phyloP scores from a whole-genome alignment of 2,329 filamentous ascomycete species.

The Beauveria sp. region DNA sequence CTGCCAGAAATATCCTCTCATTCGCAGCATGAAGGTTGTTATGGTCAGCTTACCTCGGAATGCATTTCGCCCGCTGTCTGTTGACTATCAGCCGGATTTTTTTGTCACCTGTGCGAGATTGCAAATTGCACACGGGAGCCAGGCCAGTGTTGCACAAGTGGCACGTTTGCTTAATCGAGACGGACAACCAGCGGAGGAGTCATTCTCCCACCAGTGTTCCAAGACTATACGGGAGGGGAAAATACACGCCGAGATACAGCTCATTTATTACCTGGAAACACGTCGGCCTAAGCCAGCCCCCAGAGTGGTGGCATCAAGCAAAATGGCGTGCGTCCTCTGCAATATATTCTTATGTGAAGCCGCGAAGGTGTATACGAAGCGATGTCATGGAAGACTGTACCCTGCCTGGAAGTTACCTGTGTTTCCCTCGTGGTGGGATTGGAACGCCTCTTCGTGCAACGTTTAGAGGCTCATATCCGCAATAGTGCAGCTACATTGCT shows the following conservation, averaged over 20 bases:
- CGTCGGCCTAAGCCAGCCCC: slow-evolving; percentile 19
- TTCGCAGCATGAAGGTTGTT: slow-evolving; percentile 22
- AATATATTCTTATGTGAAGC: slow-evolving; percentile 20
- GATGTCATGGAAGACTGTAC: no score
- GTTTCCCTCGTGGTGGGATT: no score
- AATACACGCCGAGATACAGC: slow-evolving; percentile 3
- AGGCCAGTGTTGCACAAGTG: neutral
- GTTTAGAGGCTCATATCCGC: no score
- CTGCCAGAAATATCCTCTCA: slow-evolving; percentile 23
- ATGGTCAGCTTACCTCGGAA: slow-evolving; percentile 20
- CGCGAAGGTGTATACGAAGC: no score
- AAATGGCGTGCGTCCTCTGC: slow-evolving; percentile 44
- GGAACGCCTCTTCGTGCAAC: no score
- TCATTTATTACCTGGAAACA: slow-evolving; percentile 2
- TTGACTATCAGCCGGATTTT: neutral
- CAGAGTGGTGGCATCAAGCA: slow-evolving; percentile 39
- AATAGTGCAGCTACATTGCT: no score
- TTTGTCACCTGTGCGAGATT: neutral
- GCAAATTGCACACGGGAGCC: neutral
- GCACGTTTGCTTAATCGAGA: neutral
- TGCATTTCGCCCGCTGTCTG: neutral
- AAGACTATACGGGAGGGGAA: slow-evolving; percentile 2
- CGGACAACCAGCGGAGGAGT: neutral
- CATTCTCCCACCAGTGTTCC: neutral
- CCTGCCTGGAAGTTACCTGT: no score